These are phyloP conservation scores for Lumnitzera racemosa DNA, from an alignment of 345 rosid species.

Conservation along the genomic window DNA sequence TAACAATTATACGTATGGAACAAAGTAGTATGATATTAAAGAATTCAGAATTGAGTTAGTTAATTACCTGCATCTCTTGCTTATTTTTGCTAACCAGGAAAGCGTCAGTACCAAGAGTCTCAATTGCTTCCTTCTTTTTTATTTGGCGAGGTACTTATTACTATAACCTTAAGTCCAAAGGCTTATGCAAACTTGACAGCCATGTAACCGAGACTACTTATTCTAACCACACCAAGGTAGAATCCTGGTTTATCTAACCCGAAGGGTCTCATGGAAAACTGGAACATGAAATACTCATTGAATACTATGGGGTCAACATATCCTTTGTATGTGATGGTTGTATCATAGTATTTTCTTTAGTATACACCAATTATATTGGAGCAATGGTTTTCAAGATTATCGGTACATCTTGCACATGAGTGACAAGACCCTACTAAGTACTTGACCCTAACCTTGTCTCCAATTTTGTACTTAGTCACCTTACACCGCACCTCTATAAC, in stretches of 20 bases:
- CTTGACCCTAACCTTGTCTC: conserved; percentile 57
- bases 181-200: conserved; percentile 50
- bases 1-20: too few relatives aligned
- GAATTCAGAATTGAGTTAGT: too few relatives aligned
- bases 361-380: conserved; percentile 28
- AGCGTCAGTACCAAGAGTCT: conserved; percentile 32
- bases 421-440: conserved; percentile 43
- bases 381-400: conserved; percentile 50
- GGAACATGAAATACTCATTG: conserved; percentile 21
- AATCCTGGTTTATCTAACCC: conserved; percentile 26
- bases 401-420: conserved; percentile 34
- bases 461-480: conserved; percentile 43
- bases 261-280: conserved; percentile 46
- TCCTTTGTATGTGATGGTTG: conserved; percentile 50
- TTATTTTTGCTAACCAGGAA: conserved; percentile 32
- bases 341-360: conserved; percentile 25
- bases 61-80: conserved; percentile 33
- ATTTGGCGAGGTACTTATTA: conserved; percentile 35
- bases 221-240: conserved; percentile 41
- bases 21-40: too few relatives aligned
- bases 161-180: conserved; percentile 34
- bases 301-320: conserved; percentile 20
- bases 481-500: conserved; percentile 48
- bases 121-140: conserved; percentile 37
- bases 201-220: conserved; percentile 45